A percentile compares a stretch with the other conserved stretches of the same genome.
Evolutionary conservation across 768 basidiomycete species (phyloP).

Genomic region (Coprinopsis strossmayeri): DNA sequence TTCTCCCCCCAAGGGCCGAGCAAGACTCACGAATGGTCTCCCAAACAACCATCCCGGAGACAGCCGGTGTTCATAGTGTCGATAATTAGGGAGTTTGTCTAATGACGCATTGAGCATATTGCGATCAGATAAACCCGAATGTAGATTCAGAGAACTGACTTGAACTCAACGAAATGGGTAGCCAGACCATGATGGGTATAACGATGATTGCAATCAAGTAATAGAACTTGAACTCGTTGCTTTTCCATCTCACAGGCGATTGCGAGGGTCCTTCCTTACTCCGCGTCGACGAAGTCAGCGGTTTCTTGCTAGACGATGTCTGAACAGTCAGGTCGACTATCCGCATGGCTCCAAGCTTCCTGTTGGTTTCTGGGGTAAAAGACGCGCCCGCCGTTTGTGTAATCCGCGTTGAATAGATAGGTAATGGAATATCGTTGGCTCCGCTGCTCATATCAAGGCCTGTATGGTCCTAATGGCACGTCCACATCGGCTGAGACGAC

Average conservation of each 20-base stretch:
- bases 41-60: conserved; percentile 79
- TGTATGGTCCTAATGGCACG: no score
- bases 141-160: conserved; percentile 47
- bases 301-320: background rate
- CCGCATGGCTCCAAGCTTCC: no score
- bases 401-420: no score
- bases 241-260: conserved; percentile 62
- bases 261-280: conserved; percentile 17
- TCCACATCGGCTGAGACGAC: no score
- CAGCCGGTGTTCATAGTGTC: conserved; percentile 47
- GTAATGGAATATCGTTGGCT: no score
- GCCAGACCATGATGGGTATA: conserved; percentile 70
- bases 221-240: conserved; percentile 78
- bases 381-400: no score
- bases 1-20: conserved; percentile 1
- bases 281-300: conserved; percentile 1
- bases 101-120: conserved; percentile 14
- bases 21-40: conserved; percentile 36
- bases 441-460: no score
- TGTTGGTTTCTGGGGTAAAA: no score
- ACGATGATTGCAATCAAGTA: conserved; percentile 50
- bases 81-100: conserved; percentile 65
- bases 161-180: conserved; percentile 66
- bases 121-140: background rate
- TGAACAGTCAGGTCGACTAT: conserved; percentile 6